These are phyloP conservation scores for Trichoderma hamatum DNA, from an alignment of 2,329 filamentous ascomycete genomes.

Conservation along the genomic window DNA sequence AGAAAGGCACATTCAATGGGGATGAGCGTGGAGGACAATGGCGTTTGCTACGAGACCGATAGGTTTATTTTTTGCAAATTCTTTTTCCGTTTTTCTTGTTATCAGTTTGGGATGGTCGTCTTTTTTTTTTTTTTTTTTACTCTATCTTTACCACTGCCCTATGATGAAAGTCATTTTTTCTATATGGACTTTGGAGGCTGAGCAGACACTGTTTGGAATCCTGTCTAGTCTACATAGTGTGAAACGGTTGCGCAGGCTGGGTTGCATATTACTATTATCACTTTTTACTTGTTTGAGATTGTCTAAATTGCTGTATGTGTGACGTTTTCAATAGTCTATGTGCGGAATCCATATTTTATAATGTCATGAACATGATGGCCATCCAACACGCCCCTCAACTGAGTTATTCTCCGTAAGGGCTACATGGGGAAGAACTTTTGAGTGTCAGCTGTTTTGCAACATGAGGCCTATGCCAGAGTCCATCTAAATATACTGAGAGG, in stretches of 20 bases:
- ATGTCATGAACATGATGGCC: background rate
- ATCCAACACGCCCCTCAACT: too few species aligned
- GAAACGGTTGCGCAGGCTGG: background rate
- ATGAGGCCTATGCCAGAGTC: too few species aligned
- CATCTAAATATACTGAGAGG: too few species aligned
- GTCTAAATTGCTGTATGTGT: slow-evolving; percentile 2
- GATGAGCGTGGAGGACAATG: slow-evolving; percentile 17
- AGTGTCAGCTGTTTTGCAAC: too few species aligned
- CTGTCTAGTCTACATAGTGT: background rate
- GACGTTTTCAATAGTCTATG: background rate
- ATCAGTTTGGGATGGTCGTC: slow-evolving; percentile 18
- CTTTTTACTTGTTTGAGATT: slow-evolving; percentile 23
- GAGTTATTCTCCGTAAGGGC: too few species aligned
- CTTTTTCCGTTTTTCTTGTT: slow-evolving; percentile 3
- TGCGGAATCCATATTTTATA: background rate
- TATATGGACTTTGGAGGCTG: background rate
- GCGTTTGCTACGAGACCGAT: slow-evolving; percentile 19
- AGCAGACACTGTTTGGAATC: background rate
- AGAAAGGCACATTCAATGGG: slow-evolving; percentile 5
- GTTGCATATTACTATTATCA: background rate
- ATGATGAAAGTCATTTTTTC: background rate
- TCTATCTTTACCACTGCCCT: slow-evolving; percentile 6
- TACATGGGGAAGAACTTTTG: too few species aligned
- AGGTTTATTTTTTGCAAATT: slow-evolving; percentile 15
- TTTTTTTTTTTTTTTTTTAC: background rate